Percentiles rank a stretch among this genome's conserved stretches.
Evolutionary conservation across 768 basidiomycete genomes (phyloP).

Genomic region (Kwoniella europaea): DNA sequence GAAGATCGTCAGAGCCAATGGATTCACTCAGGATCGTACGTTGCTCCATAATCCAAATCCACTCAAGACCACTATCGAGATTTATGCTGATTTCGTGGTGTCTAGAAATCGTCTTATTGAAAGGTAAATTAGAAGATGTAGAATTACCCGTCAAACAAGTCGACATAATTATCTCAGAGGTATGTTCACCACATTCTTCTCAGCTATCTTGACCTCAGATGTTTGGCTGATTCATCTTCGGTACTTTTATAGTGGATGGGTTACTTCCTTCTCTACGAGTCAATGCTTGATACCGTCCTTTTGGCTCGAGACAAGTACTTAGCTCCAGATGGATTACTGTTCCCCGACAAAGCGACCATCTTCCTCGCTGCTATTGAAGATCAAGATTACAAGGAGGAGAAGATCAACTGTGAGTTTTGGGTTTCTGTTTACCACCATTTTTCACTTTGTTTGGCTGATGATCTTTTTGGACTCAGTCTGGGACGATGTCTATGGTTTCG

Average conservation of each 20-base stretch:
- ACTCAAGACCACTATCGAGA: neutral
- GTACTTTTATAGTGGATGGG: constrained; percentile 79
- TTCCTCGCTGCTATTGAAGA: constrained; percentile 98
- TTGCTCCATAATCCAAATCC: constrained; percentile 21
- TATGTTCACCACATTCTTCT: constrained; percentile 24
- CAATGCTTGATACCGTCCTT: constrained; percentile 98
- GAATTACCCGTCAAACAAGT: constrained; percentile 86
- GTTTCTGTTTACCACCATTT: too few relatives aligned
- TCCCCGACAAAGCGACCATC: constrained; percentile 91
- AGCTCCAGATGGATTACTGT: constrained; percentile 81
- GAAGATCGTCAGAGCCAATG: constrained; percentile 95
- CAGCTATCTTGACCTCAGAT: constrained; percentile 1
- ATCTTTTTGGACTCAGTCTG: constrained; percentile 69
- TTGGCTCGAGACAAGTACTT: constrained; percentile 96
- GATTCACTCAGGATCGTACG: constrained; percentile 86
- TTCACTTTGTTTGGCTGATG: neutral
- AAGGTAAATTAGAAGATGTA: constrained; percentile 95
- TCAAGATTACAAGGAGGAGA: constrained; percentile 99
- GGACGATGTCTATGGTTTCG: constrained; percentile 99
- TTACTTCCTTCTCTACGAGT: constrained; percentile 98
- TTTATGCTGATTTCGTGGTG: neutral
- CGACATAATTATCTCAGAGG: constrained; percentile 97
- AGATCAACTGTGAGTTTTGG: constrained; percentile 86
- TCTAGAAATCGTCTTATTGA: constrained; percentile 88
- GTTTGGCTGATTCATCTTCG: neutral